These are phyloP conservation scores for Leptosphaerulina australis DNA, from an alignment of 2,329 filamentous ascomycete genomes.

Conservation along the genomic window DNA sequence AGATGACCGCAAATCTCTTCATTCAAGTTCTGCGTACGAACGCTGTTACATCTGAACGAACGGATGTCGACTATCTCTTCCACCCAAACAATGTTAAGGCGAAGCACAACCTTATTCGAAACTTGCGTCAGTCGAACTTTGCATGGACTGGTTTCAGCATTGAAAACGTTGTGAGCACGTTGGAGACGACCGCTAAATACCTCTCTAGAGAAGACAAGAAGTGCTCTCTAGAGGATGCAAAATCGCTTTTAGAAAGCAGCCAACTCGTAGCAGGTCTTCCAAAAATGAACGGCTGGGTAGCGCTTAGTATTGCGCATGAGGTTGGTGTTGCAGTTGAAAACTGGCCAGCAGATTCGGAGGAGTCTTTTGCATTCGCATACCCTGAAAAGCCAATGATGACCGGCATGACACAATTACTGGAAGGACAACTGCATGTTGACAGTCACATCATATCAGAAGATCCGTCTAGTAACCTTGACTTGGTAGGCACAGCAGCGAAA, in stretches of 20 bases:
- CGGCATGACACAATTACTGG: conserved; percentile 62
- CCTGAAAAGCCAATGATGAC: conserved; percentile 59
- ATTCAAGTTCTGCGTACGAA: conserved; percentile 84
- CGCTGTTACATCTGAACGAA: conserved; percentile 83
- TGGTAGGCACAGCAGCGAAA: conserved; percentile 38
- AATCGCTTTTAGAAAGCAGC: conserved; percentile 69
- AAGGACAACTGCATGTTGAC: conserved; percentile 63
- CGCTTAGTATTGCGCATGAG: conserved; percentile 74
- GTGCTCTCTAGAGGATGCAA: conserved; percentile 66
- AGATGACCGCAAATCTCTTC: conserved; percentile 81
- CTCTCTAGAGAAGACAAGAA: conserved; percentile 65
- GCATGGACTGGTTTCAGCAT: conserved; percentile 79
- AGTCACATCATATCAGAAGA: conserved; percentile 33
- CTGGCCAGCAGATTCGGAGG: conserved; percentile 67
- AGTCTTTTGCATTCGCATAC: conserved; percentile 69
- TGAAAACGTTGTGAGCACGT: conserved; percentile 65
- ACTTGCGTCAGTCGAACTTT: conserved; percentile 82
- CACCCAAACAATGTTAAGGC: conserved; percentile 73
- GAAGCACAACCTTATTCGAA: conserved; percentile 72
- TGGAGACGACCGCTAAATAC: conserved; percentile 72
- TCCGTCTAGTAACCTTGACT: conserved; percentile 33
- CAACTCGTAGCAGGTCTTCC: conserved; percentile 65
- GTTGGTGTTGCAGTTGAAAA: conserved; percentile 73
- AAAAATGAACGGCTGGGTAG: conserved; percentile 66
- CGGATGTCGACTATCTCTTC: conserved; percentile 87